phyloP scores from a whole-genome alignment of 805 yeast genomes.

The Soucietia sequanensis region DNA sequence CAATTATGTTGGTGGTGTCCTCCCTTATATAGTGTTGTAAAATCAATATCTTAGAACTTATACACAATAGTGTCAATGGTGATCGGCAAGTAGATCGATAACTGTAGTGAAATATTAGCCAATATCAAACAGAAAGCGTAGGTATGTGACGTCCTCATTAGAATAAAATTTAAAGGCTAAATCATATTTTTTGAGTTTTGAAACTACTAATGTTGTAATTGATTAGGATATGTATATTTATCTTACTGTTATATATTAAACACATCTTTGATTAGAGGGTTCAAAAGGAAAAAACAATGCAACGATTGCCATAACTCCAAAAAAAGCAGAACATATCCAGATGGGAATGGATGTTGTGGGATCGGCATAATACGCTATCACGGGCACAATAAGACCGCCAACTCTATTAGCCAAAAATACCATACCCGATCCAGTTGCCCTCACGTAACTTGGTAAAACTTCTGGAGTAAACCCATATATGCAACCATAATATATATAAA shows the following conservation, averaged over 20 bases:
- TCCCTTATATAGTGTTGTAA: no score
- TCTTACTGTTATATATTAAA: conserved; percentile 7
- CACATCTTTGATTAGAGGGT: conserved; percentile 19
- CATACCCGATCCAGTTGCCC: conserved; percentile 53
- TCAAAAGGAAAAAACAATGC: conserved; percentile 29
- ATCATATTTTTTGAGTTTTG: no score
- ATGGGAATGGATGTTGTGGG: conserved; percentile 57
- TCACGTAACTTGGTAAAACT: conserved; percentile 31
- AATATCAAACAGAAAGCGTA: no score
- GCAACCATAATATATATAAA: conserved; percentile 31
- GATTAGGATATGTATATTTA: conserved; percentile 34
- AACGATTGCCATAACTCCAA: conserved; percentile 43
- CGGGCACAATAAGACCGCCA: conserved; percentile 57
- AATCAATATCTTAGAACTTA: no score
- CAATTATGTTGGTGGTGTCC: no score
- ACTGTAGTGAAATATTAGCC: no score
- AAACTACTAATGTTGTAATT: no score
- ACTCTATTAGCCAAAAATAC: conserved; percentile 55
- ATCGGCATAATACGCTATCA: conserved; percentile 54
- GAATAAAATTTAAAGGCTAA: neutral
- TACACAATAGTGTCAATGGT: no score
- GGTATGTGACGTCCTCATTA: no score
- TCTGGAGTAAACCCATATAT: conserved; percentile 41
- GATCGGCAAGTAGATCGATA: no score
- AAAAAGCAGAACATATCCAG: conserved; percentile 58